Evolutionary conservation across 192 early-diverging fungal species (phyloP).

Genomic region (Diversispora epigaea): DNA sequence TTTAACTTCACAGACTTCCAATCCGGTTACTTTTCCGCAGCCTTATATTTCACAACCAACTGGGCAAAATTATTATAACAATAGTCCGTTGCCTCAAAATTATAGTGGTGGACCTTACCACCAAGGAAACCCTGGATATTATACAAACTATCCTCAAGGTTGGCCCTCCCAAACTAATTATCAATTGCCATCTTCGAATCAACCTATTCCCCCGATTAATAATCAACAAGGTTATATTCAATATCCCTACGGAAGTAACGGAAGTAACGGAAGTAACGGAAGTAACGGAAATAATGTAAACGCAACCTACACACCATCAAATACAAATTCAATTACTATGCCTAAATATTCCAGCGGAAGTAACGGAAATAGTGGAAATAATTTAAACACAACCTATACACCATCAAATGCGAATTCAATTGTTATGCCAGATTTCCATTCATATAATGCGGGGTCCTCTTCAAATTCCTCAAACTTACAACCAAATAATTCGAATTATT

Average conservation of each 20-base stretch:
- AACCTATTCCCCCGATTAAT: background rate
- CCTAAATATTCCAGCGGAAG: too few species aligned
- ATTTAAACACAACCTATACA: background rate
- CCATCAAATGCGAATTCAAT: background rate
- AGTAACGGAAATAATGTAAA: constrained; percentile 5
- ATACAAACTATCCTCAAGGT: constrained; percentile 20
- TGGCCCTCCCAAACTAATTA: background rate
- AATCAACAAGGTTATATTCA: background rate
- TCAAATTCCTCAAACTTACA: background rate
- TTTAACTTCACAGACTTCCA: background rate
- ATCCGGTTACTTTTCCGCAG: background rate
- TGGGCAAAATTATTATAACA: too few species aligned
- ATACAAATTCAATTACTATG: background rate
- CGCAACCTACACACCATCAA: background rate
- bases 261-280: too few species aligned
- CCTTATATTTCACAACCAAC: too few species aligned
- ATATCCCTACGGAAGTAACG: background rate
- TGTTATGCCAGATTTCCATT: constrained; percentile 16
- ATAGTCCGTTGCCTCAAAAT: background rate
- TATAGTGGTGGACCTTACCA: background rate
- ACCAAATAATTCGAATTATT: background rate
- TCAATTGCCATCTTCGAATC: background rate
- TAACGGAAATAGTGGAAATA: too few species aligned
- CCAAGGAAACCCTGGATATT: constrained; percentile 12
- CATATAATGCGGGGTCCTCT: background rate